phyloP scores from a whole-genome alignment of 345 rosid genomes.

The Erysimum cheiranthoides region DNA sequence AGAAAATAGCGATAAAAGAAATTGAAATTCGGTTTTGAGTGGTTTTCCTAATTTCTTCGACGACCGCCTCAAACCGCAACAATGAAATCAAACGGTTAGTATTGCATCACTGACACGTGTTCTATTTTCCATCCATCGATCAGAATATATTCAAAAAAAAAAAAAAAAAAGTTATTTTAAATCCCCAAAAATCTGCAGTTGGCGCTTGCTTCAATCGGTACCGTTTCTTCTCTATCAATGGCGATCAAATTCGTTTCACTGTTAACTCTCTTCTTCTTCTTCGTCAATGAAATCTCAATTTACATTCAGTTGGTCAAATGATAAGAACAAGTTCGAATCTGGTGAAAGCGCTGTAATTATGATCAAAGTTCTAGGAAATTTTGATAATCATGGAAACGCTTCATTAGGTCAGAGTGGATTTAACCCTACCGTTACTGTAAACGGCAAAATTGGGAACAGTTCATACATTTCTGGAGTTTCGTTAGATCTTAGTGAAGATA shows the following conservation, averaged over 20 bases:
- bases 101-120: too few species aligned
- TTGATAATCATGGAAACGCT: slow-evolving; percentile 51
- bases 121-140: too few species aligned
- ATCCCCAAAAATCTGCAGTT: slow-evolving; percentile 11
- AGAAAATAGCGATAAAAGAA: too few species aligned
- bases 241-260: slow-evolving; percentile 36
- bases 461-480: slow-evolving; percentile 68
- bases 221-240: slow-evolving; percentile 40
- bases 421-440: slow-evolving; percentile 63
- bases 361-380: slow-evolving; percentile 62
- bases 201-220: slow-evolving; percentile 20
- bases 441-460: slow-evolving; percentile 76
- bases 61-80: too few species aligned
- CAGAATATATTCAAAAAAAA: too few species aligned
- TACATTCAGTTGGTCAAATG: slow-evolving; percentile 81
- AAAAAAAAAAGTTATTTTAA: background rate
- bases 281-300: slow-evolving; percentile 34
- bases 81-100: too few species aligned
- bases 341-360: slow-evolving; percentile 64
- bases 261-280: slow-evolving; percentile 27
- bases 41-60: too few species aligned
- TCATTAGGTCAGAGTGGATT: slow-evolving; percentile 55
- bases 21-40: too few species aligned
- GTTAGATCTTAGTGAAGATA: slow-evolving; percentile 49
- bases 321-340: slow-evolving; percentile 61